A percentile compares a stretch with the other conserved stretches of the same genome.
phyloP scores from a whole-genome alignment of 2,329 filamentous ascomycete species.

The Hymenoscyphus linearis region DNA sequence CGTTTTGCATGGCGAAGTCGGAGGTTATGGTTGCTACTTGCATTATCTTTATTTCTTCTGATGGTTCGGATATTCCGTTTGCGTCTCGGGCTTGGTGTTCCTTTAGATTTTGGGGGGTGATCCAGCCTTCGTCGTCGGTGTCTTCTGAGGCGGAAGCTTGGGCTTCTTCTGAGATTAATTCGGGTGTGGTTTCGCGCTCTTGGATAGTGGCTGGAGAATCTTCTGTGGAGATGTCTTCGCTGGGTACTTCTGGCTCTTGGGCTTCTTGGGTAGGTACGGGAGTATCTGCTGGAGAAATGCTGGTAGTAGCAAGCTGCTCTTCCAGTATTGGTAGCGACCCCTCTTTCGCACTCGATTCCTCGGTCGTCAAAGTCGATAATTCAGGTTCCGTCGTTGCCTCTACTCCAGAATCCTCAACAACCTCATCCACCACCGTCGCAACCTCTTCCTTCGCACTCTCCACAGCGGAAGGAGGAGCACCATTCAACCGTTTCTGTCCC shows the following conservation, averaged over 20 bases:
- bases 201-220: not conserved
- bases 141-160: slow-evolving; percentile 27
- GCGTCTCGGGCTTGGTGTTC: slow-evolving; percentile 70
- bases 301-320: not conserved
- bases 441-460: slow-evolving; percentile 25
- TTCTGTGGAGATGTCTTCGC: not conserved
- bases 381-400: not conserved
- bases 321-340: not conserved
- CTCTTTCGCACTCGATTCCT: not conserved
- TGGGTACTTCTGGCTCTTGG: not conserved
- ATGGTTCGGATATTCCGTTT: slow-evolving; percentile 41
- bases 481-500: slow-evolving; percentile 73
- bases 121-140: slow-evolving; percentile 73
- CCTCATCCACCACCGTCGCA: slow-evolving; percentile 4
- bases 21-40: slow-evolving; percentile 89
- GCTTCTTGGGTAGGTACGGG: not conserved
- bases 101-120: slow-evolving; percentile 87
- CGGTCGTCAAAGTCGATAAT: not conserved
- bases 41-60: slow-evolving; percentile 57
- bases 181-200: not conserved
- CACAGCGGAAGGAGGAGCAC: slow-evolving; percentile 42
- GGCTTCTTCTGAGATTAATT: slow-evolving; percentile 23
- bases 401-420: not conserved
- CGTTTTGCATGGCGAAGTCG: slow-evolving; percentile 98
- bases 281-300: not conserved